phyloP scores from a whole-genome alignment of 352 stramenopile species.

The Saprolegnia diclina region DNA sequence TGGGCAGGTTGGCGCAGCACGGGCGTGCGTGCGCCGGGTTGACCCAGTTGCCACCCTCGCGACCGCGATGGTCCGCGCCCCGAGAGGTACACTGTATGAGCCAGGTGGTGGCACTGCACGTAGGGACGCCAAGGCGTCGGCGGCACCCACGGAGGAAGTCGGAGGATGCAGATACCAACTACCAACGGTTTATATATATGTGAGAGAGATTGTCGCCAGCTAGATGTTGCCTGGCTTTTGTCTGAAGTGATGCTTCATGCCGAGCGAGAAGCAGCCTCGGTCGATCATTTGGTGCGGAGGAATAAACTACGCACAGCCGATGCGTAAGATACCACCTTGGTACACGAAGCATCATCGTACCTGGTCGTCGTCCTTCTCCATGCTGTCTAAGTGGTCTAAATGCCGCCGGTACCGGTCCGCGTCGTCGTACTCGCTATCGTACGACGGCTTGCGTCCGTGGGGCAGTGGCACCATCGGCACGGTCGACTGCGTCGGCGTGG shows the following conservation, averaged over 20 bases:
- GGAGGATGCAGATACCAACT: too few relatives aligned
- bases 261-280: slow-evolving; percentile 26
- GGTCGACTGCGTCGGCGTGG: neutral
- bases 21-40: too few relatives aligned
- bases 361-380: slow-evolving; percentile 11
- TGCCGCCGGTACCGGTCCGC: slow-evolving; percentile 8
- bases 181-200: slow-evolving; percentile 7
- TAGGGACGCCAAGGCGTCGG: too few relatives aligned
- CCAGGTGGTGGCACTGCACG: too few relatives aligned
- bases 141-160: too few relatives aligned
- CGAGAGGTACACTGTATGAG: too few relatives aligned
- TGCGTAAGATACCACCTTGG: neutral
- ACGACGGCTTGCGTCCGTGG: neutral
- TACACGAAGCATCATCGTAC: neutral
- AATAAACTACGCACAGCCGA: slow-evolving; percentile 3
- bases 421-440: slow-evolving; percentile 1
- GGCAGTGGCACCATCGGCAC: neutral
- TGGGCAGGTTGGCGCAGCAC: too few relatives aligned
- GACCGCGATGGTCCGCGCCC: too few relatives aligned
- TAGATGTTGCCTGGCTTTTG: slow-evolving; percentile 25
- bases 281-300: slow-evolving; percentile 27
- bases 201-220: neutral
- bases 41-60: too few relatives aligned
- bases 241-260: slow-evolving; percentile 27
- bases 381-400: neutral